Base-by-base conservation (phyloP, 257 asterid genomes). In the Cordia subcordata region DNA sequence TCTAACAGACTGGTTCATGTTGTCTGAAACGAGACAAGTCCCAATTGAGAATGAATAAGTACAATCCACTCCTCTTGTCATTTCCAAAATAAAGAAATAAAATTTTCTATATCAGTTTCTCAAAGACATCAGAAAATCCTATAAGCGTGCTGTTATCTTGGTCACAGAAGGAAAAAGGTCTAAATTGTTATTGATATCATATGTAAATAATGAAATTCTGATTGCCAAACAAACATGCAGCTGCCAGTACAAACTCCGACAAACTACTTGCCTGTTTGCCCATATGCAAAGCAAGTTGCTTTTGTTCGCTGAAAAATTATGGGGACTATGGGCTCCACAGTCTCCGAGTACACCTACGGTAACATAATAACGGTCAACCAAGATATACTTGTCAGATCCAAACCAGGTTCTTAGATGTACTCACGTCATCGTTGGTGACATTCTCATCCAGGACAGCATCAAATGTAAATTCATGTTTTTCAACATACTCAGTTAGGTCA, bases 261-360 rank as follows among this genome's bases (percentile, higher is more conserved):
- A 21, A 57, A 50, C 37, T 16, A 45, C 60, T 63, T 53, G 60
- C 78, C 78, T 70, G 76, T 60, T 81, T 90, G 96, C 27, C 97
- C 97, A 76, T 90, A 90, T 46, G 97, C 97, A 18, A 90, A 90
- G 78, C 97, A 90, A 54, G 97, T 90, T 42, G 97, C 97, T 84
- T 90, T 90, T 40, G 95, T 84, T 49, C 97, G 87, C 63, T 84
- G 94, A 72, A 90, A 90, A 57, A 90, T 86, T 32, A 86, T 82
- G 5, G 96, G 97, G 62, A 90, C 89, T 58, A 90, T 84, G n/a
- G 96, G 94, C 77, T 86, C 91, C 21, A 89, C 95, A 5, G 96
- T 89, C 65, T 85, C 95, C 57, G 66, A 75, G 65, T 89, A 89
- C 52, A 90, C 86, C 95, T 86, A 62, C 18, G 51, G 52, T 50